Evolutionary conservation across 2,329 filamentous ascomycete species (phyloP).

Genomic region (Helotiales sp.): DNA sequence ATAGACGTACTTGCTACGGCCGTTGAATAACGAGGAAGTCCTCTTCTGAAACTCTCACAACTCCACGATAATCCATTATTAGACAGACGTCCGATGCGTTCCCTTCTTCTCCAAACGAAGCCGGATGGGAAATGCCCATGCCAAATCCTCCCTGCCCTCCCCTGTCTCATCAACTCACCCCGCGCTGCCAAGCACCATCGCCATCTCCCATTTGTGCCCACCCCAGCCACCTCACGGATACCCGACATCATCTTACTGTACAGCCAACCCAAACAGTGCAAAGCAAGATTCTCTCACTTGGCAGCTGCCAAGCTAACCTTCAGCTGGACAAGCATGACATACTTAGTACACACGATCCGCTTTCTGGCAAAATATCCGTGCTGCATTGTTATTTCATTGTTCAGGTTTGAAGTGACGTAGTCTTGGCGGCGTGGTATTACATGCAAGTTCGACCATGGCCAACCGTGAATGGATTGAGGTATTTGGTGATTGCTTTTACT

Average conservation of each 20-base stretch:
- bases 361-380: background rate
- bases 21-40: too few relatives aligned
- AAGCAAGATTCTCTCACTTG: slow-evolving; percentile 8
- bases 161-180: slow-evolving; percentile 3
- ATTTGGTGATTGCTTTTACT: background rate
- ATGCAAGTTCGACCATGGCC: background rate
- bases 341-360: background rate
- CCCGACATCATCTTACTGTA: slow-evolving; percentile 44
- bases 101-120: too few relatives aligned
- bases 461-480: background rate
- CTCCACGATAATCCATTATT: too few relatives aligned
- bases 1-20: too few relatives aligned
- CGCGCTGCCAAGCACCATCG: slow-evolving; percentile 7
- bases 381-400: background rate
- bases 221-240: slow-evolving; percentile 44
- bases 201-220: background rate
- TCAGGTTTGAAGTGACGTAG: slow-evolving; percentile 10
- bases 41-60: too few relatives aligned
- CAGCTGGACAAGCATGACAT: slow-evolving; percentile 11
- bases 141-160: background rate
- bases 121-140: background rate
- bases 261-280: slow-evolving; percentile 29
- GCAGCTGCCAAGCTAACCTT: slow-evolving; percentile 10
- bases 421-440: background rate
- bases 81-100: too few relatives aligned